Percentiles rank a stretch among this genome's conserved stretches.
Conservation (phyloP, 2,329 filamentous ascomycete genomes). For the Thelonectria blattea region DNA sequence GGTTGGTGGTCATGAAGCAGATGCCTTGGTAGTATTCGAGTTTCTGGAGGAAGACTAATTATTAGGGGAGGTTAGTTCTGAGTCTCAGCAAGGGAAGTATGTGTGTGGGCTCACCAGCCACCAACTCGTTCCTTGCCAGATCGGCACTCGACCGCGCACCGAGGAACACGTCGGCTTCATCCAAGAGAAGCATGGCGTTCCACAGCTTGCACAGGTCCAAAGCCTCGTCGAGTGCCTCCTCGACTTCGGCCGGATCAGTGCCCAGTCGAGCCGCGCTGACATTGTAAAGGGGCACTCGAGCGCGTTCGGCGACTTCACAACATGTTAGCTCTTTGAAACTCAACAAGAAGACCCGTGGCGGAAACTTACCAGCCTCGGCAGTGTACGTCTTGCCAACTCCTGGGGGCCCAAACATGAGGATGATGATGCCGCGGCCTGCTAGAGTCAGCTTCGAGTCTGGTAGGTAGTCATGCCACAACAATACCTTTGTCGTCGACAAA, state of each 20-base stretch:
- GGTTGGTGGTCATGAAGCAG: conserved; percentile 53
- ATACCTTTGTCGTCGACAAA: conserved; percentile 13
- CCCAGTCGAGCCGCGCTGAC: conserved; percentile 22
- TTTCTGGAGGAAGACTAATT: conserved; percentile 48
- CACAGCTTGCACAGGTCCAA: conserved; percentile 31
- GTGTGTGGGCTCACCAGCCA: conserved; percentile 18
- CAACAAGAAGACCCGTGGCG: not conserved
- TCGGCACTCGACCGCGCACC: conserved; percentile 19
- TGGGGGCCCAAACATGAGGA: conserved; percentile 39
- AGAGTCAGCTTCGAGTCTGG: not conserved
- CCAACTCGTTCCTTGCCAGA: conserved; percentile 30
- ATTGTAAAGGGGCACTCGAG: conserved; percentile 22
- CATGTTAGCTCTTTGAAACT: not conserved
- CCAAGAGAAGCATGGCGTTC: conserved; percentile 34
- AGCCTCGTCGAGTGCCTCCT: conserved; percentile 10
- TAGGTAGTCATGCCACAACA: not conserved
- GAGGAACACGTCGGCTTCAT: conserved; percentile 35
- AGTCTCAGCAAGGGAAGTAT: not conserved
- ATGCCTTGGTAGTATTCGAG: conserved; percentile 51
- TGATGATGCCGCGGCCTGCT: conserved; percentile 30
- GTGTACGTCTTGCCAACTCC: conserved; percentile 40
- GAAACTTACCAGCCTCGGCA: conserved; percentile 28
- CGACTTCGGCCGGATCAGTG: not conserved
- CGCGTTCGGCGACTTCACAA: conserved; percentile 15
- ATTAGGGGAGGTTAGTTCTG: not conserved